Base-by-base conservation (phyloP, 2,329 filamentous ascomycete species). In the Aspergillus sp. region DNA sequence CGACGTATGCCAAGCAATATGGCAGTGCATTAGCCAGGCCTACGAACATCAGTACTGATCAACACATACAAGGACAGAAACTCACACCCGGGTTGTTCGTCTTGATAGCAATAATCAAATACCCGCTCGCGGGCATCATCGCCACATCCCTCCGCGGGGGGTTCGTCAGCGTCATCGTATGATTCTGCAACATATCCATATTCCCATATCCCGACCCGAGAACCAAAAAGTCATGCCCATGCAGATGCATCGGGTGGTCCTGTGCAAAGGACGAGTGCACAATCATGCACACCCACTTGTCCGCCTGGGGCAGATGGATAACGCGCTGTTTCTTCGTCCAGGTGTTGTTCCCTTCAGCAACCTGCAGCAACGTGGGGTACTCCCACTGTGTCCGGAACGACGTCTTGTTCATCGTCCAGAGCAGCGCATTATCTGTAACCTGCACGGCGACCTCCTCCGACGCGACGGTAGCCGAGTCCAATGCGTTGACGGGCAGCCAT, bases 1-100 rank as follows among this genome's bases (percentile, higher is more conserved):
- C 2, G 79, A 73, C 50, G 88, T 77, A 65, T 89, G 86, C 86
- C 85, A 90, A 65, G 88, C 86, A 47, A 90, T 85, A 65, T 91
- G 88, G 69, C 87, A 90, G 70, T 90, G 87, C 71, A 90, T 86
- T 2, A 86, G 71, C 84, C 83, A 87, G 22, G 86, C 73, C 33
- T 35, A 35, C 33, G n/a, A 3, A 35, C 33, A 10, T 11, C 33
- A 35, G 33, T 10, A 35, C 4, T n/a, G n/a, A 35, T n/a, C 33
- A n/a, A 4, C 33, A 11, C 33, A 35, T 13, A 35, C 11, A 35
- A 11, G 3, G 33, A 35, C 33, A 10, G 11, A 35, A 35, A 35
- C 33, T 13, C 33, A 35, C 33, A 41, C 80, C 69, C 1, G 69
- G 69, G 53, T 71, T 71, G 51, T 71, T 60, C 24, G 61, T 57